phyloP scores from a whole-genome alignment of 768 basidiomycete genomes.

The Podaxis sp. region DNA sequence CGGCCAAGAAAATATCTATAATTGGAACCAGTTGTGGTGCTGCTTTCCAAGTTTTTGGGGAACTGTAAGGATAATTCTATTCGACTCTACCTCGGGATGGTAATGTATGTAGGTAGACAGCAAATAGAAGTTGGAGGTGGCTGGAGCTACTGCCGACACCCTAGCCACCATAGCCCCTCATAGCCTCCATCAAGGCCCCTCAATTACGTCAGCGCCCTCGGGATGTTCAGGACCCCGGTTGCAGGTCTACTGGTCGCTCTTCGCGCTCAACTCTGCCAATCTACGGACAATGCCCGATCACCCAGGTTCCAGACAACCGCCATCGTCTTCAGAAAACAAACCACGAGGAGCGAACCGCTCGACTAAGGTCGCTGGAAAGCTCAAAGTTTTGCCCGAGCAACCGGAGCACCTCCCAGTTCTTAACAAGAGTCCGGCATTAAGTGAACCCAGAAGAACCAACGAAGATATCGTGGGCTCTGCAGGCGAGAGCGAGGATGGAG shows the following conservation, averaged over 20 bases:
- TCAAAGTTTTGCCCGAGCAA: conserved; percentile 87
- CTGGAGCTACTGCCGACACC: too few species aligned
- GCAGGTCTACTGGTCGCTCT: neutral
- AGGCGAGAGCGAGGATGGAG: conserved; percentile 76
- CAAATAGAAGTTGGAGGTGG: neutral
- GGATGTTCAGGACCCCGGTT: neutral
- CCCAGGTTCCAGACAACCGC: conserved; percentile 5
- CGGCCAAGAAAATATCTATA: neutral
- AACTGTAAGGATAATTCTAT: neutral
- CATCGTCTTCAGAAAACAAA: conserved; percentile 43
- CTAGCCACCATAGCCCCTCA: neutral
- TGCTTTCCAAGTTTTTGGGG: neutral
- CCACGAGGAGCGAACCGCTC: conserved; percentile 74
- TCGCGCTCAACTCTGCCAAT: neutral
- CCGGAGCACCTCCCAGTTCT: conserved; percentile 53
- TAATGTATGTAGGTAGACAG: neutral
- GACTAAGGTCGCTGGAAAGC: conserved; percentile 81
- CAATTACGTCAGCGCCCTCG: conserved; percentile 11
- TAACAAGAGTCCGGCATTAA: conserved; percentile 24
- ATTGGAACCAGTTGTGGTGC: neutral
- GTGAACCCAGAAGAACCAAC: conserved; percentile 35
- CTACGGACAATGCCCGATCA: conserved; percentile 9
- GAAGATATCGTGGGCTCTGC: neutral
- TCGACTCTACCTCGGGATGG: neutral
- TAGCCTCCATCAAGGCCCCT: neutral